Evolutionary conservation across 78 protist genomes (phyloP), one percentile per base, ranked within the genome.

Genomic region (Speleostelium caveatum): DNA sequence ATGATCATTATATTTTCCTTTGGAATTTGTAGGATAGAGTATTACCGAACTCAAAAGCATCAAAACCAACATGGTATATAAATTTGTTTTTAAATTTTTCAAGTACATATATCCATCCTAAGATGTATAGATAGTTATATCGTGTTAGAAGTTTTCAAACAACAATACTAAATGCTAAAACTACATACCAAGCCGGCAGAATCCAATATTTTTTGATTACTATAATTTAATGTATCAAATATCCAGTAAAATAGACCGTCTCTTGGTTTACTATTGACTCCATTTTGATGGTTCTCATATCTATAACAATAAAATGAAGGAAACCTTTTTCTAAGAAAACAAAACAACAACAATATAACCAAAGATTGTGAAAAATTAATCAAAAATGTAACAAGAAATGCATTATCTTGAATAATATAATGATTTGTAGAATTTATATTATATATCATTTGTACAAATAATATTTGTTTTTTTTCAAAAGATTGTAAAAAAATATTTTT

Each of bases 21-120:
- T n/a, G 0, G 60, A 49, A 56, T 80, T 80, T 55, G 89, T 80
- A 55, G 89, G 77, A 55, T 80, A 80, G 35, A 80, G 58, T 28
- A 53, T 41, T 0, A 80, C 53, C 14, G 89, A 55, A 12, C 66
- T 19, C 24, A 80, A 36, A 12, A 80, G 71, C n/a, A 80, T 35
- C 19, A 80, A 42, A 35, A 24, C 38, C 2, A 6, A 30, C 16
- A 36, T 33, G 6, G 68, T 80, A 35, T 41, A 67, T 12, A 78
- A 56, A 38, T 24, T 53, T 38, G 89, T 55, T 68, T 56, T 80
- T 22, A 80, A 30, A 36, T 80, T 72, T 80, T 58, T 67, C 32
- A 80, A 73, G 38, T 67, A 67, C 67, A 80, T 66, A 68, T 56
- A 80, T 55, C 61, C 89, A 80, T 80, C 89, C 89, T 80, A 78